These are phyloP conservation scores for Phoma herbarum DNA, from an alignment of 2,329 filamentous ascomycete species.

Conservation along the genomic window DNA sequence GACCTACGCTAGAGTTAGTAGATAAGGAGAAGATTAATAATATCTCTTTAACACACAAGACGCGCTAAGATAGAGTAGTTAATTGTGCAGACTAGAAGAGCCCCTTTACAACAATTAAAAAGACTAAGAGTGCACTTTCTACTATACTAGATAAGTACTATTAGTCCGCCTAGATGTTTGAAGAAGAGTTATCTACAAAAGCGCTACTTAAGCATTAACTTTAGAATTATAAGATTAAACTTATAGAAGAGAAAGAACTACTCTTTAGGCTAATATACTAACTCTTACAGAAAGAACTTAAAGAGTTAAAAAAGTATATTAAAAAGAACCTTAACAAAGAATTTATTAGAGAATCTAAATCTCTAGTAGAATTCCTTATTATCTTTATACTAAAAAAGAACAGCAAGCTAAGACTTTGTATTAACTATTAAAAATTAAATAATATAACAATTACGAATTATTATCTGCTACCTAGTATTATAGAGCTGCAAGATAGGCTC, in stretches of 20 bases:
- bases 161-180: not conserved
- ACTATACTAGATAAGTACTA: not conserved
- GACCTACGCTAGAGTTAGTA: not conserved
- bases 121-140: no score
- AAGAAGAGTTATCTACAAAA: not conserved
- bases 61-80: not conserved
- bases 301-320: not conserved
- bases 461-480: no score
- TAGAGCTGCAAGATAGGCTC: no score
- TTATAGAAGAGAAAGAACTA: constrained; percentile 1
- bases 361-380: not conserved
- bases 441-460: not conserved
- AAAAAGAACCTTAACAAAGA: not conserved
- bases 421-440: not conserved
- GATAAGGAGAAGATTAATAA: not conserved
- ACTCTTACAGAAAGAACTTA: not conserved
- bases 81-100: no score
- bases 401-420: not conserved
- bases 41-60: not conserved
- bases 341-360: constrained; percentile 1
- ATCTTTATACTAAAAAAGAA: not conserved
- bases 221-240: constrained; percentile 1
- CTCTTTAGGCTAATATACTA: not conserved
- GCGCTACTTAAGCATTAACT: not conserved
- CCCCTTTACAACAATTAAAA: no score